Conservation (phyloP, 345 rosid species). For the Eucalyptus pauciflora region DNA sequence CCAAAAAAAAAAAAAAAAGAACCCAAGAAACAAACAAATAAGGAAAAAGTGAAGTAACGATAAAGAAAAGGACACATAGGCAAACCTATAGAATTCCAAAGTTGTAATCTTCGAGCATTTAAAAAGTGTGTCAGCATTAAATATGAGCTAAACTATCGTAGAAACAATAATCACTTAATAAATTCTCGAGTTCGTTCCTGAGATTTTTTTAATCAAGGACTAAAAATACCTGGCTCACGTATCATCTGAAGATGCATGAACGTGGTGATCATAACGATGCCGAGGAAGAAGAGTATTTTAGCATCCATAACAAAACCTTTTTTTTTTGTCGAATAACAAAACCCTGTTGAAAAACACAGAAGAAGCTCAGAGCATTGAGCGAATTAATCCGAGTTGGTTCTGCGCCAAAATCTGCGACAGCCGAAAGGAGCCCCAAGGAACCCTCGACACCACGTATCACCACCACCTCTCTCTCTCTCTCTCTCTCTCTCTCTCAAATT, state of each 20-base stretch:
- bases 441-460: slow-evolving; percentile 41
- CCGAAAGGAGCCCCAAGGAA: slow-evolving; percentile 58
- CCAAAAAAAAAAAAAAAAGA: neutral
- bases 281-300: neutral
- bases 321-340: neutral
- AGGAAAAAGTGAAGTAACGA: neutral
- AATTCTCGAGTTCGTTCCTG: neutral
- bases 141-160: neutral
- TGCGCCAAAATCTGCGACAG: slow-evolving; percentile 79
- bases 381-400: slow-evolving; percentile 67
- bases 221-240: neutral
- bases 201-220: neutral
- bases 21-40: neutral
- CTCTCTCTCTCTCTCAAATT: neutral
- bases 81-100: neutral
- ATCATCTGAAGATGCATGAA: neutral
- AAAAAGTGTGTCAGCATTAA: neutral
- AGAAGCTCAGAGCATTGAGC: neutral
- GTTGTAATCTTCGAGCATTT: neutral
- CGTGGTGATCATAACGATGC: neutral
- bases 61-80: neutral
- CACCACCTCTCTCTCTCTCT: slow-evolving; percentile 1
- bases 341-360: neutral
- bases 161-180: neutral
- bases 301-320: neutral